phyloP scores from a whole-genome alignment of 2,329 filamentous ascomycete species.

The Cadophora luteo-olivacea region DNA sequence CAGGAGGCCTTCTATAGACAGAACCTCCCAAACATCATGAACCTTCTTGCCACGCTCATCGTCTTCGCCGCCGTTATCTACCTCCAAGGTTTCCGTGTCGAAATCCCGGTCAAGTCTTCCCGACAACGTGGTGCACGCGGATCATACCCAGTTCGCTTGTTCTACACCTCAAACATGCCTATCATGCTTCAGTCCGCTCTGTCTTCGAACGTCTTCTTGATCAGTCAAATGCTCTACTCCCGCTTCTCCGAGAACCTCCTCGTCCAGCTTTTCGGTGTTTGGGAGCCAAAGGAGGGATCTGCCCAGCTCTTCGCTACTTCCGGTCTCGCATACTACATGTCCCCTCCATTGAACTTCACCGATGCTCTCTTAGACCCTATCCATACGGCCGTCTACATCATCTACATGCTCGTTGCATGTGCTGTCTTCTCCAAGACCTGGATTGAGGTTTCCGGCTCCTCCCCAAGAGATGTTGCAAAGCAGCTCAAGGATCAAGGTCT shows the following conservation, averaged over 20 bases:
- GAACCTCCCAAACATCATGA: constrained; percentile 99
- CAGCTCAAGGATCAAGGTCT: constrained; percentile 99
- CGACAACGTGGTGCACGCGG: constrained; percentile 98
- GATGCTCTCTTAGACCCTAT: constrained; percentile 96
- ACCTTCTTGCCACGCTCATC: constrained; percentile 88
- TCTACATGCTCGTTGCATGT: constrained; percentile 97
- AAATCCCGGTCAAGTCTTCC: constrained; percentile 99
- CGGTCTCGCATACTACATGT: constrained; percentile 99
- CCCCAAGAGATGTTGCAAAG: constrained; percentile 97
- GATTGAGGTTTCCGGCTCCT: constrained; percentile 99
- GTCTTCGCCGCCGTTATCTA: constrained; percentile 99
- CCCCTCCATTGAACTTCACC: constrained; percentile 94
- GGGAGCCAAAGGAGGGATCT: constrained; percentile 96
- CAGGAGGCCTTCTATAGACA: constrained; percentile 99
- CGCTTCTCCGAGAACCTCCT: constrained; percentile 99
- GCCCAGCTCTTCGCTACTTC: constrained; percentile 93
- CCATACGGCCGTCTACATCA: constrained; percentile 93
- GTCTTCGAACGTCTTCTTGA: constrained; percentile 98
- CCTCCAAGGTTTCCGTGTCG: constrained; percentile 98
- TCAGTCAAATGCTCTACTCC: constrained; percentile 99
- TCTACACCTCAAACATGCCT: constrained; percentile 99
- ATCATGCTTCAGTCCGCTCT: constrained; percentile 99
- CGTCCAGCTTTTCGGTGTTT: constrained; percentile 95
- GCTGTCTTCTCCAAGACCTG: constrained; percentile 99
- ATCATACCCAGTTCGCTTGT: constrained; percentile 97